Evolutionary conservation across 352 stramenopile genomes (phyloP).

Genomic region (Aphanomyces euteiches): DNA sequence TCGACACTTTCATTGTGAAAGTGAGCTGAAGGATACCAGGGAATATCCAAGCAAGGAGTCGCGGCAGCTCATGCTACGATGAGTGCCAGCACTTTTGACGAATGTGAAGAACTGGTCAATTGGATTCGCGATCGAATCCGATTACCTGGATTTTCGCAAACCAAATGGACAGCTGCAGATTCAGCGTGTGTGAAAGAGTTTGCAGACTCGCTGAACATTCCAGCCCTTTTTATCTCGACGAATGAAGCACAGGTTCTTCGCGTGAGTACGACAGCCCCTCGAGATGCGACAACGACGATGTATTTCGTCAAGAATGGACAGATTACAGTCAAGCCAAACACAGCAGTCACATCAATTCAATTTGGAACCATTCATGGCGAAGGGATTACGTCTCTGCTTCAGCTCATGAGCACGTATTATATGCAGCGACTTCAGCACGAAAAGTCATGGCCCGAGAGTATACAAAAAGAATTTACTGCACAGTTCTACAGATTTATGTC

Average conservation of each 20-base stretch:
- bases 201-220: constrained; percentile 59
- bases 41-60: neutral
- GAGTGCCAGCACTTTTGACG: constrained; percentile 77
- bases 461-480: constrained; percentile 91
- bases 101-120: constrained; percentile 77
- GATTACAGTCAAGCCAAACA: constrained; percentile 54
- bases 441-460: constrained; percentile 88
- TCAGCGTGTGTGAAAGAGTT: constrained; percentile 82
- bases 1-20: neutral
- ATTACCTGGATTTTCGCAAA: constrained; percentile 61
- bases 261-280: constrained; percentile 39
- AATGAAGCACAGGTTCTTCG: neutral
- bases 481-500: constrained; percentile 96
- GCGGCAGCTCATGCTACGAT: constrained; percentile 4
- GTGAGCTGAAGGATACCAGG: neutral
- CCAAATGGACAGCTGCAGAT: constrained; percentile 71
- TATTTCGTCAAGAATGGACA: constrained; percentile 89
- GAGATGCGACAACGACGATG: constrained; percentile 53
- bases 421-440: constrained; percentile 76
- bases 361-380: constrained; percentile 76
- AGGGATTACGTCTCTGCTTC: constrained; percentile 69
- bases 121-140: constrained; percentile 82
- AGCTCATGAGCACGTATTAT: constrained; percentile 84
- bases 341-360: constrained; percentile 58
- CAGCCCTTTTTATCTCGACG: constrained; percentile 70